Evolutionary conservation across 108 stramenopile species (phyloP), one percentile per base, ranked within the genome.

Genomic region (Skeletonema marinoi): DNA sequence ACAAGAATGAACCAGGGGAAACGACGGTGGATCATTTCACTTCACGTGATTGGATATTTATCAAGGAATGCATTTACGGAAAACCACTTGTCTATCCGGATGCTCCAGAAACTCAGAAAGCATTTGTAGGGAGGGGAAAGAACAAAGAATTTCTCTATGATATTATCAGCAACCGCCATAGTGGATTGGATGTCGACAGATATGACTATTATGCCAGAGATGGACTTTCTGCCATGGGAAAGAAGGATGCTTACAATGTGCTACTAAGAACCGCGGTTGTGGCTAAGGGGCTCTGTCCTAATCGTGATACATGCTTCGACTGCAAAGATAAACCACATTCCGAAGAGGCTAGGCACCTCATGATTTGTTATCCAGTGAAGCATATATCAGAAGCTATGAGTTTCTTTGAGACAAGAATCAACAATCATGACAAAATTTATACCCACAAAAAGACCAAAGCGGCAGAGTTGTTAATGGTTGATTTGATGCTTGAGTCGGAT

Each of bases 131-230:
- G 25, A 70, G 75, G 35, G 67, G 66, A 3, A 16, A 46, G 29
- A 46, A 83, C 2, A 70, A 88, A 33, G 96, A 91, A 66, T 98
- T 94, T 83, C 78, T 98, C 3, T 98, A 97, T 74, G 96, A 97
- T 73, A 95, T 98, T 60, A 93, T 98, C 41, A 83, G 80, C 72
- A 98, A 98, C 79, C 80, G 91, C 5, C 93, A 91, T 70, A 87
- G 74, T 21, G 97, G 97, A 5, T 78, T 97, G 16, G 98, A 98
- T 78, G 96, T 96, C 3, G 98, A 98, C 75, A 98, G 96, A 74
- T 86, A 95, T 19, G 98, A 98, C 78, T 98, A 98, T 75, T 97
- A 90, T 77, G 93, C 89, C 13, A 73, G 77, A 65, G 77, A 77
- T 35, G 69, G 61, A 3, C 32, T 59, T 6, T 17, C 63, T 65